Conservation (phyloP, 768 basidiomycete species). For the Candolleomyces aberdarensis region DNA sequence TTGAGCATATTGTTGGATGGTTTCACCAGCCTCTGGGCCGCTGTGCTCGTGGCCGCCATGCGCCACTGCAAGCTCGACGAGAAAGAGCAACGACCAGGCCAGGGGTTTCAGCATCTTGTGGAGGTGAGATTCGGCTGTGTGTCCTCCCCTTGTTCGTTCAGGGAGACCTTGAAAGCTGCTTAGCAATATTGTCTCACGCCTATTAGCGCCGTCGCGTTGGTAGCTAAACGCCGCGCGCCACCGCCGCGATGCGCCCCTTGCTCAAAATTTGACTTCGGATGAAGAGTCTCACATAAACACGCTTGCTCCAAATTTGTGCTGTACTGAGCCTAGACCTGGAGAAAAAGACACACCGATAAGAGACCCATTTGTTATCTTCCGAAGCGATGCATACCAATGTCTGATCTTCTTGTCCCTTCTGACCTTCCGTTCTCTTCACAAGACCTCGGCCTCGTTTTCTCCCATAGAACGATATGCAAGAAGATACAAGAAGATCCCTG, state of each 20-base stretch:
- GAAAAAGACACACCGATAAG: too few relatives aligned
- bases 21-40: slow-evolving; percentile 52
- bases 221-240: neutral
- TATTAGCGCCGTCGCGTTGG: neutral
- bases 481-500: neutral
- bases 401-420: too few relatives aligned
- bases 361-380: too few relatives aligned
- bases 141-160: neutral
- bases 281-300: too few relatives aligned
- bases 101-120: slow-evolving; percentile 46
- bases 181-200: neutral
- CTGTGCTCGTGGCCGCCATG: slow-evolving; percentile 65
- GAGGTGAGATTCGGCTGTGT: neutral
- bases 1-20: slow-evolving; percentile 80
- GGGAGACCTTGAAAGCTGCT: neutral
- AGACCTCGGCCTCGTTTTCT: too few relatives aligned
- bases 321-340: too few relatives aligned
- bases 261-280: too few relatives aligned
- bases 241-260: neutral
- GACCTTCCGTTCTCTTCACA: too few relatives aligned
- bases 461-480: neutral
- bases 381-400: too few relatives aligned
- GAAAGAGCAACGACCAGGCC: slow-evolving; percentile 38
- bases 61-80: slow-evolving; percentile 26
- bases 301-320: too few relatives aligned